Evolutionary conservation across 2,329 filamentous ascomycete genomes (phyloP).

Genomic region (Arthroderma sp.): DNA sequence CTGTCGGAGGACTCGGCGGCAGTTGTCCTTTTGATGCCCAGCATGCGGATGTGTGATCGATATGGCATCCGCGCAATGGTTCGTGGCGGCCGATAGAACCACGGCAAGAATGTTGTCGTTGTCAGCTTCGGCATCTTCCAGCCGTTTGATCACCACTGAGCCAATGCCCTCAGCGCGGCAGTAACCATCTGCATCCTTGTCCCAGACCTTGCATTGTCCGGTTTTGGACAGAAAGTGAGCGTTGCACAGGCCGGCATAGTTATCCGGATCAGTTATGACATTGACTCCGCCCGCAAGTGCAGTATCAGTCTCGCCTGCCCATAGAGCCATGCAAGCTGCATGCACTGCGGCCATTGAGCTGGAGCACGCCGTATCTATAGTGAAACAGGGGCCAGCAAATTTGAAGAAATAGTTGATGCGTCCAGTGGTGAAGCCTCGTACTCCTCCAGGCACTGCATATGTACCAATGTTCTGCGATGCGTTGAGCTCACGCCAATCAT

Average conservation of each 20-base stretch:
- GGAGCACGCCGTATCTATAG: conserved; percentile 16
- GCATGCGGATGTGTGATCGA: conserved; percentile 77
- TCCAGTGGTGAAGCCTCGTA: conserved; percentile 47
- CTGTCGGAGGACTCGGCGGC: conserved; percentile 56
- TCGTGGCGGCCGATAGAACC: conserved; percentile 52
- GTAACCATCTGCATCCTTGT: conserved; percentile 33
- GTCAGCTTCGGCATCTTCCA: conserved; percentile 30
- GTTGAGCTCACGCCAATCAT: conserved; percentile 67
- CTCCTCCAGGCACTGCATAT: conserved; percentile 54
- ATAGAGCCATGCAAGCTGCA: conserved; percentile 14
- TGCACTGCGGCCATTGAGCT: conserved; percentile 11
- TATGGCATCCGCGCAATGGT: conserved; percentile 69
- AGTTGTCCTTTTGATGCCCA: conserved; percentile 60
- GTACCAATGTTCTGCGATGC: conserved; percentile 55
- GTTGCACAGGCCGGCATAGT: conserved; percentile 20
- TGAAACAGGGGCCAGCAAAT: conserved; percentile 12
- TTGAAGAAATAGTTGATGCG: conserved; percentile 14
- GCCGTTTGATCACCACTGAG: conserved; percentile 29
- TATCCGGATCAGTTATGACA: conserved; percentile 16
- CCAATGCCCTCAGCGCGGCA: conserved; percentile 34
- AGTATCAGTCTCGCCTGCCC: conserved; percentile 11
- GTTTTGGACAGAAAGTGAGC: conserved; percentile 26
- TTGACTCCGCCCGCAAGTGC: conserved; percentile 21
- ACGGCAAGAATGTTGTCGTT: conserved; percentile 33
- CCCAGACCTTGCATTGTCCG: conserved; percentile 21